Conservation (phyloP, 805 yeast genomes). For the Starmerella vaccinii region DNA sequence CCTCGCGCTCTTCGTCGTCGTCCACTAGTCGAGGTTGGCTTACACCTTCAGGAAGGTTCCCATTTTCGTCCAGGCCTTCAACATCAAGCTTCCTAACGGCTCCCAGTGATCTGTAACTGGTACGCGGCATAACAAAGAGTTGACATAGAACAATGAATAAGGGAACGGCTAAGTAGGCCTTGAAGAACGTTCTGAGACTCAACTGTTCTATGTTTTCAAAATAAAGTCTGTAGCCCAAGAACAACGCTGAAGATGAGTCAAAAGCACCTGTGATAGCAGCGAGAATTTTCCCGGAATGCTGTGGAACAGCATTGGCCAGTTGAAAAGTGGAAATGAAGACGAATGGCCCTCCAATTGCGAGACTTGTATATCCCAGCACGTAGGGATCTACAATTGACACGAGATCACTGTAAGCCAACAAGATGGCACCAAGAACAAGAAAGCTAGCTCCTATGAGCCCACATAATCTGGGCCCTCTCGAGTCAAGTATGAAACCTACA, state of each 20-base stretch:
- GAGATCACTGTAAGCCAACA: constrained; percentile 36
- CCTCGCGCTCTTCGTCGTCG: constrained; percentile 6
- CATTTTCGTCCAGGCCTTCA: constrained; percentile 65
- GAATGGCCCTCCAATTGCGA: constrained; percentile 91
- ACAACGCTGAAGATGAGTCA: constrained; percentile 84
- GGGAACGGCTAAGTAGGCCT: constrained; percentile 62
- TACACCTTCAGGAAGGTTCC: constrained; percentile 29
- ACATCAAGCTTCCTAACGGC: constrained; percentile 37
- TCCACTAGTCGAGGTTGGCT: neutral
- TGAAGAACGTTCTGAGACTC: constrained; percentile 51
- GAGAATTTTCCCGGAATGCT: constrained; percentile 65
- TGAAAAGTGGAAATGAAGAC: constrained; percentile 86
- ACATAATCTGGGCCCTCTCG: constrained; percentile 68
- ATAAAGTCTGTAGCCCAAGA: constrained; percentile 57
- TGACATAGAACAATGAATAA: constrained; percentile 66
- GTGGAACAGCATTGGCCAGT: constrained; percentile 76
- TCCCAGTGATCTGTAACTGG: constrained; percentile 51
- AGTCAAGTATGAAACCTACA: constrained; percentile 72
- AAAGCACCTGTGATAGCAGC: constrained; percentile 89
- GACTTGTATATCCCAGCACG: constrained; percentile 56
- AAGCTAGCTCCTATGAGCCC: constrained; percentile 63
- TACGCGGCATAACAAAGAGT: constrained; percentile 65
- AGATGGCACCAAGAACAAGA: constrained; percentile 45
- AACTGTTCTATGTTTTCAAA: constrained; percentile 40
- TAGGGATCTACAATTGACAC: constrained; percentile 50